These are phyloP conservation scores for Cyberlindnera misumaiensis DNA, from an alignment of 805 yeast genomes.

Conservation along the genomic window DNA sequence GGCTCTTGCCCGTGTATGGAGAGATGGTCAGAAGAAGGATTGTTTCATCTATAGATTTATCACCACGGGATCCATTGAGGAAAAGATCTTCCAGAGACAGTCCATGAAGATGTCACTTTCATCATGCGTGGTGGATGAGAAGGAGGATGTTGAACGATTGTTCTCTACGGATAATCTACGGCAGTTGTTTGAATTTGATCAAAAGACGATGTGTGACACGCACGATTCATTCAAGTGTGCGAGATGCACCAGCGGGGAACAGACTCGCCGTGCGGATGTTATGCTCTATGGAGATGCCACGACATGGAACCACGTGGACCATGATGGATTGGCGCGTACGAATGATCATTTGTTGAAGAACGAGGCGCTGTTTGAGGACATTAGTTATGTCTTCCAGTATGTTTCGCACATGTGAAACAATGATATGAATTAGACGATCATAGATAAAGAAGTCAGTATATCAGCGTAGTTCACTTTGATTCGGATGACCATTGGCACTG, in stretches of 20 bases:
- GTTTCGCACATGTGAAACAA: conserved; percentile 54
- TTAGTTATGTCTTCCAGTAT: conserved; percentile 88
- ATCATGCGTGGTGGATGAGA: conserved; percentile 95
- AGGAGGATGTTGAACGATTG: conserved; percentile 87
- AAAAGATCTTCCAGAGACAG: conserved; percentile 92
- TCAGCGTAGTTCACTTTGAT: no score
- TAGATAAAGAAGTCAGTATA: no score
- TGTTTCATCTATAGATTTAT: conserved; percentile 93
- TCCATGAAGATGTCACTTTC: conserved; percentile 89
- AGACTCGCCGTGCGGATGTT: conserved; percentile 60
- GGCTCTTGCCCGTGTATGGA: conserved; percentile 96
- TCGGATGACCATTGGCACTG: no score
- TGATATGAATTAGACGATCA: no score
- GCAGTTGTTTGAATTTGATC: conserved; percentile 66
- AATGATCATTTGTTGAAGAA: conserved; percentile 74
- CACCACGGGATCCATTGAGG: conserved; percentile 93
- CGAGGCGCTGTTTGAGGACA: conserved; percentile 61
- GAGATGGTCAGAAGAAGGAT: conserved; percentile 97
- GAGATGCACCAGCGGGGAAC: conserved; percentile 60
- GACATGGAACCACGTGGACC: conserved; percentile 89
- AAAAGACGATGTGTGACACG: conserved; percentile 73
- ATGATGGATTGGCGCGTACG: conserved; percentile 49
- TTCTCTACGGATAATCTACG: conserved; percentile 78
- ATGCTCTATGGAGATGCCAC: conserved; percentile 98
- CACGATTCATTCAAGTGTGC: conserved; percentile 89